These are phyloP conservation scores for Syncephalis fuscata DNA, from an alignment of 371 early-diverging fungal species.

Conservation along the genomic window DNA sequence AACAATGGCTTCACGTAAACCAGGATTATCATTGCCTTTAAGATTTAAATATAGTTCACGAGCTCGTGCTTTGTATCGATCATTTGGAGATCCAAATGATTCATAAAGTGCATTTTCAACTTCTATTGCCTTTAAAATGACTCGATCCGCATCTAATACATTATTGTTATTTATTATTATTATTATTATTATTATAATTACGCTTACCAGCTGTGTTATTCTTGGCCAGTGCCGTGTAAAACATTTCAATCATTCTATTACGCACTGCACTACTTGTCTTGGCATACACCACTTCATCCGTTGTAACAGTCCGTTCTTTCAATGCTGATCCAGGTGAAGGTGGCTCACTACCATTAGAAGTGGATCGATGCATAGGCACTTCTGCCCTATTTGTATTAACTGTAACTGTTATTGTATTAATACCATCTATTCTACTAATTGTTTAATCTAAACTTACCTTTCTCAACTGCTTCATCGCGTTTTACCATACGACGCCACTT, in stretches of 20 bases:
- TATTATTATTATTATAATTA: background rate
- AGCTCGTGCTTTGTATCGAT: slow-evolving; percentile 59
- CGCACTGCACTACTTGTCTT: slow-evolving; percentile 52
- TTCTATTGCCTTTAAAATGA: slow-evolving; percentile 35
- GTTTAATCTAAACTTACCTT: background rate
- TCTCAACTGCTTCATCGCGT: background rate
- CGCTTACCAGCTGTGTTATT: slow-evolving; percentile 47
- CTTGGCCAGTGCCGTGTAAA: slow-evolving; percentile 62
- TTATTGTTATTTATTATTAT: background rate
- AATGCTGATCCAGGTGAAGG: background rate
- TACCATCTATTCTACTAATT: background rate
- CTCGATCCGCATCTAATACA: slow-evolving; percentile 31
- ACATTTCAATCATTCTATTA: slow-evolving; percentile 67
- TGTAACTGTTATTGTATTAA: background rate
- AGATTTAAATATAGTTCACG: slow-evolving; percentile 69
- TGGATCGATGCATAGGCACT: background rate
- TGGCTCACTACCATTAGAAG: background rate
- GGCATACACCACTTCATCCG: slow-evolving; percentile 35
- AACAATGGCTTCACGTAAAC: slow-evolving; percentile 52
- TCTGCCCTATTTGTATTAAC: background rate
- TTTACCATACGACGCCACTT: slow-evolving; percentile 34
- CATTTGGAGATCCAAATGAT: slow-evolving; percentile 22
- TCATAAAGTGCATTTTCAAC: slow-evolving; percentile 52
- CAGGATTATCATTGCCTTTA: slow-evolving; percentile 67
- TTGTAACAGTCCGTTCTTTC: slow-evolving; percentile 1